These are phyloP conservation scores for Pythium sukuiense DNA, from an alignment of 352 stramenopile genomes.

Conservation along the genomic window DNA sequence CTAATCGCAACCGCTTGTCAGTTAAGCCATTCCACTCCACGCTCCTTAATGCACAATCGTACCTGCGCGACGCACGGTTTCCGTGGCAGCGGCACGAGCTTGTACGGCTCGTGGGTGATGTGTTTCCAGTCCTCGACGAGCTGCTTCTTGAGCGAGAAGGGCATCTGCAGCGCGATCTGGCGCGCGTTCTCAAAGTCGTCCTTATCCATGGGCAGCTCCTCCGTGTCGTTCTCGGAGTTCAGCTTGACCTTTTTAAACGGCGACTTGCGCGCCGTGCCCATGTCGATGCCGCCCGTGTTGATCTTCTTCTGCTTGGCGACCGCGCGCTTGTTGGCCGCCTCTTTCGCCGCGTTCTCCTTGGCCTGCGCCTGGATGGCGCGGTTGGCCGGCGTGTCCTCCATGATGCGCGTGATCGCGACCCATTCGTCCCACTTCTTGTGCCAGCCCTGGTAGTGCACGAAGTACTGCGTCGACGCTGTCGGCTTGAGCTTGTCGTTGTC, in stretches of 20 bases:
- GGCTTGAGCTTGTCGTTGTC: constrained; percentile 35
- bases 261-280: constrained; percentile 48
- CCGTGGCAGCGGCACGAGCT: constrained; percentile 80
- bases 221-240: constrained; percentile 63
- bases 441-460: constrained; percentile 91
- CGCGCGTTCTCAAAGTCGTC: constrained; percentile 28
- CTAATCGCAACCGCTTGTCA: constrained; percentile 22
- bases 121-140: constrained; percentile 91
- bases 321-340: constrained; percentile 21
- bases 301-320: constrained; percentile 64
- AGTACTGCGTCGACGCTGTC: constrained; percentile 61
- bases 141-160: constrained; percentile 91
- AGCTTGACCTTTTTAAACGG: constrained; percentile 81
- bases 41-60: neutral
- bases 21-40: too few species aligned
- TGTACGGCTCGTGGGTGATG: constrained; percentile 71
- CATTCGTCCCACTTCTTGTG: constrained; percentile 93
- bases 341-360: constrained; percentile 29
- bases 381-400: constrained; percentile 66
- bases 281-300: constrained; percentile 57
- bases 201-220: constrained; percentile 46
- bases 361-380: constrained; percentile 56
- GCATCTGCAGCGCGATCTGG: constrained; percentile 79
- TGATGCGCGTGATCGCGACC: constrained; percentile 68
- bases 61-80: constrained; percentile 69